Evolutionary conservation across 164 flowering plant genomes (phyloP), one percentile per base, ranked within the genome.

Genomic region (Saururus chinensis): DNA sequence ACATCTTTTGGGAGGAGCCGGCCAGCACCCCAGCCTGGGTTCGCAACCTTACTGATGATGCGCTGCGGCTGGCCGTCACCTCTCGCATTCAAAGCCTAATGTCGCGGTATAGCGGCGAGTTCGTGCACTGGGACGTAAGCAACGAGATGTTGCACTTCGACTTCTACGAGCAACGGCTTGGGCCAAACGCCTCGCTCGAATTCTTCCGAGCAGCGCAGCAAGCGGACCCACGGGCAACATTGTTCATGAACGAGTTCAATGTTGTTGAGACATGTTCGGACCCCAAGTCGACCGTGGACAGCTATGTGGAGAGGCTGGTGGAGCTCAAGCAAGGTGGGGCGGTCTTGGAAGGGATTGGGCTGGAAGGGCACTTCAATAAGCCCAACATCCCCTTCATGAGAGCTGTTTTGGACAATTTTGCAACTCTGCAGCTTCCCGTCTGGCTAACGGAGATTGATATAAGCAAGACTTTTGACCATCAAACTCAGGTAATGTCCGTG

Each of bases 1-100:
- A 90, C 69, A 93, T 93, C 22, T 93, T 90, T 73, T 93, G 99
- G 99, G 99, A 93, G 68, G 85, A 85, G 68, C 97, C 96, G 0
- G 60, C 62, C 7, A 83, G 81, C 75, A 87, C 74, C 0, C 99
- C 99, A 0, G 22, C 74, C 13, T 90, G 99, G 99, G 92, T 90
- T 40, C 83, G 66, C 0, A 85, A 87, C 66, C 87, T 93, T 9
- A 74, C 86, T 0, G 75, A 77, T 8, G 10, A 65, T 0, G 75
- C 70, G 7, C 84, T 93, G 2, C 55, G 68, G 48, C 56, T 65
- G 7, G 97, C 92, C 0, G 95, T 93, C 0, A 64, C 64, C 16
- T 65, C 79, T 8, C 67, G 96, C 7, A 88, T 93, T 11, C 70
- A 76, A 55, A 85, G 96, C 68, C 79, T 90, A 19, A 77, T 93